Evolutionary conservation across 2,329 filamentous ascomycete genomes (phyloP).

Genomic region (Juglanconis oblonga): DNA sequence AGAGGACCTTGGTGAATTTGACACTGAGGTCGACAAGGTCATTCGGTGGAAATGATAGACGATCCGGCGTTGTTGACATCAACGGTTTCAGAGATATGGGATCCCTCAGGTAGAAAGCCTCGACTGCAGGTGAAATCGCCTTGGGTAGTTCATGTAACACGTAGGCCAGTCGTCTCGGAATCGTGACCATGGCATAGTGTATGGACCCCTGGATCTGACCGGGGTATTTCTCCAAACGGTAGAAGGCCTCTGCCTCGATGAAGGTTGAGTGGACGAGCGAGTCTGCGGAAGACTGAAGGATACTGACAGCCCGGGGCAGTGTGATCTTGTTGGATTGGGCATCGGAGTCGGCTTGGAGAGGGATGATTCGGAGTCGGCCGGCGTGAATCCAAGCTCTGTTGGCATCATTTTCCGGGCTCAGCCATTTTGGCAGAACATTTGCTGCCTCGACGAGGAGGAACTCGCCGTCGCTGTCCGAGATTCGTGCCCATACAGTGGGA

Average conservation of each 20-base stretch:
- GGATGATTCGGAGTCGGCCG: conserved; percentile 72
- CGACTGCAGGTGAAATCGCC: conserved; percentile 77
- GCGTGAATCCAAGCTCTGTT: conserved; percentile 88
- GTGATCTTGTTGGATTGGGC: conserved; percentile 47
- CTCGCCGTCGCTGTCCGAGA: conserved; percentile 88
- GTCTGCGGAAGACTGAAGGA: conserved; percentile 54
- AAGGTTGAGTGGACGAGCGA: conserved; percentile 67
- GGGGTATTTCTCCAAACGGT: conserved; percentile 82
- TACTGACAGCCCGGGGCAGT: conserved; percentile 60
- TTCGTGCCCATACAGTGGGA: conserved; percentile 73
- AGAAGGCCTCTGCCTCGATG: conserved; percentile 87
- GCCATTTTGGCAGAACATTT: conserved; percentile 80
- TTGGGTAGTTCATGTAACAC: conserved; percentile 73
- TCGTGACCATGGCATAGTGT: conserved; percentile 70
- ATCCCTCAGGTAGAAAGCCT: conserved; percentile 90
- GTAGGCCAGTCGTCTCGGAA: conserved; percentile 80
- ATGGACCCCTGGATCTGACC: conserved; percentile 68
- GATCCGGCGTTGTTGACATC: conserved; percentile 44
- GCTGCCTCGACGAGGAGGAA: conserved; percentile 95
- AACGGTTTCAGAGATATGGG: conserved; percentile 71
- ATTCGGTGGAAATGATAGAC: conserved; percentile 65
- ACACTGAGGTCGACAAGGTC: conserved; percentile 79
- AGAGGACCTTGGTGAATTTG: conserved; percentile 83
- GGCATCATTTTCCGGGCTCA: conserved; percentile 85
- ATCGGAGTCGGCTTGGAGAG: conserved; percentile 41